These are phyloP conservation scores for Pseudonitzschia multiseries DNA, from an alignment of 108 stramenopile species.

Conservation along the genomic window DNA sequence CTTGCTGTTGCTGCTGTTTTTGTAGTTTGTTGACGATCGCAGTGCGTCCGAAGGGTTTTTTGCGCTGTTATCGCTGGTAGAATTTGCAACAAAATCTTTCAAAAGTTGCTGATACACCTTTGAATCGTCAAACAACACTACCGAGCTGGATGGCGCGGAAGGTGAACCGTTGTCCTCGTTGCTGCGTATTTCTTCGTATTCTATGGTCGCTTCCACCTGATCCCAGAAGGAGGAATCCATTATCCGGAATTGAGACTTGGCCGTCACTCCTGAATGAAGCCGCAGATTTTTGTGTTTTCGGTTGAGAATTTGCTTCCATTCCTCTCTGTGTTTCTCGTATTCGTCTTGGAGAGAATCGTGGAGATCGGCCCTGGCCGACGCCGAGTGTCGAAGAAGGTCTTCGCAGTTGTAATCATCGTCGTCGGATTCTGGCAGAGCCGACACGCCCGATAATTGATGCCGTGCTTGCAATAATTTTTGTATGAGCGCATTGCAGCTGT, in stretches of 20 bases:
- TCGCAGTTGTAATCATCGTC: constrained; percentile 30
- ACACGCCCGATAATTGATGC: constrained; percentile 17
- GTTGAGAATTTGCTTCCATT: constrained; percentile 61
- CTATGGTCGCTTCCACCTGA: constrained; percentile 56
- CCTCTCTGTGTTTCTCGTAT: constrained; percentile 49
- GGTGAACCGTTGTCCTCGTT: constrained; percentile 10
- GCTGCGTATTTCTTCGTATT: constrained; percentile 37
- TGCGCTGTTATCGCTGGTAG: constrained; percentile 13
- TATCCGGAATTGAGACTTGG: constrained; percentile 42
- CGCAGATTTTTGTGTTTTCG: constrained; percentile 58
- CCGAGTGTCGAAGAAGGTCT: constrained; percentile 1
- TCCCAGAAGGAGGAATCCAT: constrained; percentile 55
- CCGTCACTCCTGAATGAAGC: constrained; percentile 47
- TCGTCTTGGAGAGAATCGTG: constrained; percentile 46
- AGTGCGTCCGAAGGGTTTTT: constrained; percentile 34
- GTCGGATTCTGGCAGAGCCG: constrained; percentile 9
- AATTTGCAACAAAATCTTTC: constrained; percentile 66
- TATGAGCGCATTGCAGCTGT: constrained; percentile 39
- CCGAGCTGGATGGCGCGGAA: neutral
- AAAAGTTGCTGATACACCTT: constrained; percentile 93
- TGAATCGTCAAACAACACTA: constrained; percentile 73
- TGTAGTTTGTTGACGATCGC: constrained; percentile 40
- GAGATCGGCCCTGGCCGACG: constrained; percentile 16
- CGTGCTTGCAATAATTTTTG: constrained; percentile 36
- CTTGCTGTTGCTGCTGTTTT: constrained; percentile 41